phyloP scores from a whole-genome alignment of 257 asterid genomes.

The Eustoma russellianum region DNA sequence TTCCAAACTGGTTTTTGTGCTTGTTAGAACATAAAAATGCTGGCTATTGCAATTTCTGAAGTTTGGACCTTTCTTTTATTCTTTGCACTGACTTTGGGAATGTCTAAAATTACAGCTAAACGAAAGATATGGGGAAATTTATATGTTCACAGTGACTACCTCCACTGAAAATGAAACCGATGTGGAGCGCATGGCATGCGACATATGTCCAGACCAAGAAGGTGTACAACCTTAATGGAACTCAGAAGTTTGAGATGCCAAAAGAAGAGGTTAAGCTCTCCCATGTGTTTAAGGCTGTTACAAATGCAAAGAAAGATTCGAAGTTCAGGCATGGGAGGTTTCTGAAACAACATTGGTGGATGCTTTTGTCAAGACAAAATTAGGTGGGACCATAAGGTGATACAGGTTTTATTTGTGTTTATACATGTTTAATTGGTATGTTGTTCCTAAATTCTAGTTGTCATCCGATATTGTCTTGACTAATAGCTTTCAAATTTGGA shows the following conservation, averaged over 20 bases:
- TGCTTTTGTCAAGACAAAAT: constrained; percentile 18
- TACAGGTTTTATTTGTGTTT: no score
- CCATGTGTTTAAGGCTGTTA: constrained; percentile 24
- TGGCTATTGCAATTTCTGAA: no score
- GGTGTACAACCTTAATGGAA: constrained; percentile 25
- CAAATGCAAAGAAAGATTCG: constrained; percentile 20
- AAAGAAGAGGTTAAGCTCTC: constrained; percentile 23
- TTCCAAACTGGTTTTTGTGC: no score
- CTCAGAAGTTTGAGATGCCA: constrained; percentile 37
- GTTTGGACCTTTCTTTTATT: no score
- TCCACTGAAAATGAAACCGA: constrained; percentile 13
- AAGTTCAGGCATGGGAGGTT: constrained; percentile 30
- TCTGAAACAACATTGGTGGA: constrained; percentile 40
- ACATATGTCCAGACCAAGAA: constrained; percentile 19
- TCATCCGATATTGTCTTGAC: not conserved
- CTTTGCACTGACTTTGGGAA: no score
- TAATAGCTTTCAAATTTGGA: not conserved
- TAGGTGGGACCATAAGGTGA: no score
- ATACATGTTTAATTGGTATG: no score
- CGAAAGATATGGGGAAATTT: constrained; percentile 33
- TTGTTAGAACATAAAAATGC: no score
- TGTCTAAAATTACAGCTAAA: constrained; percentile 18
- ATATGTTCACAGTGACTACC: constrained; percentile 29
- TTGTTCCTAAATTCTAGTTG: no score
- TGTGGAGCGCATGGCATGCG: constrained; percentile 17